These are phyloP conservation scores for Sarocladium kiliense DNA, from an alignment of 2,329 filamentous ascomycete genomes.

Conservation along the genomic window DNA sequence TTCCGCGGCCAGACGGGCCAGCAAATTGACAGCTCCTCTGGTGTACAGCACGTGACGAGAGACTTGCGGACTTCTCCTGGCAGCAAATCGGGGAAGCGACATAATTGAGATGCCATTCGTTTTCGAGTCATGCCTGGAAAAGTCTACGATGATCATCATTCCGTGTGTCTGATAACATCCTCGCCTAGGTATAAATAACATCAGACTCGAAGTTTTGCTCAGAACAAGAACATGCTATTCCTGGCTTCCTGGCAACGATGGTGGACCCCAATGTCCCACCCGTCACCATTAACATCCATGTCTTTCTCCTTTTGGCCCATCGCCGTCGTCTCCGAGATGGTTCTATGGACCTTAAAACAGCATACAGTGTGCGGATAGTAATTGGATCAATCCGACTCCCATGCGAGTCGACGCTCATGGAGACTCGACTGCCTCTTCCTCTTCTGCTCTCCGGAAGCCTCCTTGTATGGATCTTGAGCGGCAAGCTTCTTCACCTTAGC, in stretches of 20 bases:
- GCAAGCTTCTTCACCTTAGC: conserved; percentile 2
- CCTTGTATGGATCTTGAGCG: conserved; percentile 1
- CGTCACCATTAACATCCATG: no score
- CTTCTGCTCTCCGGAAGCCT: neutral
- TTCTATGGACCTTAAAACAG: no score
- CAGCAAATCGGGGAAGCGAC: no score
- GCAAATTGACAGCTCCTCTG: no score
- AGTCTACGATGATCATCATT: neutral
- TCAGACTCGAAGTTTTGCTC: neutral
- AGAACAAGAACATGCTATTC: neutral
- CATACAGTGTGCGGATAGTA: no score
- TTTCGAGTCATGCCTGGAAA: neutral
- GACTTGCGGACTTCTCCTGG: no score
- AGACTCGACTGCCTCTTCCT: neutral
- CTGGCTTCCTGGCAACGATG: neutral
- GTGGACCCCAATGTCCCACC: no score
- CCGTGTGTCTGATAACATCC: neutral
- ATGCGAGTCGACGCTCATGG: neutral
- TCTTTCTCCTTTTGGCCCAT: no score
- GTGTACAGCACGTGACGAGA: no score
- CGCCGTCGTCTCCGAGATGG: no score
- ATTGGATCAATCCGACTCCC: neutral
- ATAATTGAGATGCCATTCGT: no score
- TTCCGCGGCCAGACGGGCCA: no score
- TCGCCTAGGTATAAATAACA: neutral